Evolutionary conservation across 2,329 filamentous ascomycete species (phyloP), one percentile per base, ranked within the genome.

Genomic region (Epichloe coenophiala): DNA sequence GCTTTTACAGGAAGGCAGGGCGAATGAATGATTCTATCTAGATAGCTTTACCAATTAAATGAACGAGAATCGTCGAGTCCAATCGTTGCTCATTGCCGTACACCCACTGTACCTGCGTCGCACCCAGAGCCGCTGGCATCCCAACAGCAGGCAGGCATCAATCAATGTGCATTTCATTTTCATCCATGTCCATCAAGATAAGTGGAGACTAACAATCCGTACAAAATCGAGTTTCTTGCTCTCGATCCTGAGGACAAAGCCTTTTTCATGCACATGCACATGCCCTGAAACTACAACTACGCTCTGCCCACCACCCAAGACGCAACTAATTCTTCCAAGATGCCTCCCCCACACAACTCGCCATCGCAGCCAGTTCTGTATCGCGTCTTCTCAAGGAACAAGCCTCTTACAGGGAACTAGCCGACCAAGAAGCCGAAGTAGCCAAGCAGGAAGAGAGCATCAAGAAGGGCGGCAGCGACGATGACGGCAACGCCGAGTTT

Each of bases 321-420:
- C 42, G 5, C 11, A 17, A 17, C 17, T 8, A 9, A 47, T 9
- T 15, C 17, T 6, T 27, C 12, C 51, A 68, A 47, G 47, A 95
- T 95, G 89, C 77, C 87, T 3, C 76, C 88, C 88, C 86, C 43
- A 82, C 83, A 1, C 77, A 83, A 58, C 80, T 96, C 65, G 69
- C 80, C 60, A 93, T 96, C 63, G 82, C 85, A 43, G 93, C 87
- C 23, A 80, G 83, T 54, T 81, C 88, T 19, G 80, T 97, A 58
- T 75, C 78, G 60, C 88, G 93, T 53, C 79, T 97, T 45, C 80
- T 95, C 57, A 96, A 95, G 68, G 93, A 98, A 68, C 88, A 96
- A 67, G 74, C 78, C 39, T 91, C 84, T 60, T 97, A 98, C 73
- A 85, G 85, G 63, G 93, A 98, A 67, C 77, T 90, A 19, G 72